Evolutionary conservation across 345 rosid genomes (phyloP).

Genomic region (Hibiscus mutabilis): DNA sequence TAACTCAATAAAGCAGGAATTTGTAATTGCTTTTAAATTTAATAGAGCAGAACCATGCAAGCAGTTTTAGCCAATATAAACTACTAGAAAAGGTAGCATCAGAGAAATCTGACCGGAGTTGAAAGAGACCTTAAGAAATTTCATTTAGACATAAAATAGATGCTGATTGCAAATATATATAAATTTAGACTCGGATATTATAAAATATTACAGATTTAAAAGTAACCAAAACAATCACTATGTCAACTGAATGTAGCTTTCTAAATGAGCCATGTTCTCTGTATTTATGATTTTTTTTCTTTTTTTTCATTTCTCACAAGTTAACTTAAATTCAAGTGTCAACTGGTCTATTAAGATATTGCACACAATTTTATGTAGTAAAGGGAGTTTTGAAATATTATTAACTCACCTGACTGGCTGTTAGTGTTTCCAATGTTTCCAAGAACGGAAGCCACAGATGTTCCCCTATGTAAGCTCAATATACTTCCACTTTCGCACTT

Average conservation of each 20-base stretch:
- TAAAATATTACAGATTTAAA: not conserved
- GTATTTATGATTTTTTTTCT: not conserved
- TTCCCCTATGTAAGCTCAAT: not conserved
- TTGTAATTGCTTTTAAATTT: not conserved
- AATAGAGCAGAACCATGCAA: not conserved
- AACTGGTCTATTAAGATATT: not conserved
- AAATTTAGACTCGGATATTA: not conserved
- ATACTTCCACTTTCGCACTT: conserved; percentile 4
- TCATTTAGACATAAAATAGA: not conserved
- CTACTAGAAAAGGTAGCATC: not conserved
- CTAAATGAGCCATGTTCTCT: not conserved
- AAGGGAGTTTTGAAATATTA: not conserved
- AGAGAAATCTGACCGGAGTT: not conserved
- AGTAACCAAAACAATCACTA: not conserved
- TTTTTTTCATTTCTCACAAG: not conserved
- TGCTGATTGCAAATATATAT: not conserved
- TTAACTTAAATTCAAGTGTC: not conserved
- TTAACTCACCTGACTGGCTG: conserved; percentile 20
- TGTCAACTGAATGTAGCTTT: not conserved
- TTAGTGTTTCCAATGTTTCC: conserved; percentile 1
- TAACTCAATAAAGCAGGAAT: too few species aligned
- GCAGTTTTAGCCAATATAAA: not conserved
- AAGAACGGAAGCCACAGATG: conserved; percentile 1
- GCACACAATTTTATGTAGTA: not conserved
- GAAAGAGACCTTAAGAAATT: not conserved